Evolutionary conservation across 2,329 filamentous ascomycete species (phyloP), one percentile per base, ranked within the genome.

Genomic region (Dactylellina cionopaga): DNA sequence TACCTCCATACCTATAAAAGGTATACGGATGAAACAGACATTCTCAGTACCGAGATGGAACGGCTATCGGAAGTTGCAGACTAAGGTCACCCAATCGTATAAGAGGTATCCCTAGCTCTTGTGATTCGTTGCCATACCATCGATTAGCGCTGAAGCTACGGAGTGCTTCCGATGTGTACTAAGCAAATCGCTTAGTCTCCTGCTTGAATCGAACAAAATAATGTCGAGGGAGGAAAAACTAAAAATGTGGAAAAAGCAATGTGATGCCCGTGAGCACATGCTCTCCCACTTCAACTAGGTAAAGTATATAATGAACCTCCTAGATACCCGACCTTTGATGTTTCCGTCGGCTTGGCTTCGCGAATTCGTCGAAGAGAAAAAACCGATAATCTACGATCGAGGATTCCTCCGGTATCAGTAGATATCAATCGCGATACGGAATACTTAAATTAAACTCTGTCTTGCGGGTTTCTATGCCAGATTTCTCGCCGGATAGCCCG

Each of bases 161-260:
- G 22, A 19, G 46, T 24, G 10, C 46, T 9, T 29, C 19, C 13
- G 41, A 19, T n/a, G 9, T 22, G 4, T 47, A 24, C 9, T 47
- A n/a, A n/a, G n/a, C n/a, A n/a, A n/a, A n/a, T n/a, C 29, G 10
- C 29, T 17, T 54, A 29, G 49, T 31, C 29, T 54, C 31, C 15
- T 25, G n/a, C 27, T 19, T 10, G 22, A 41, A 55, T 7, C 29
- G 29, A 47, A 54, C 17, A 33, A 24, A 47, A 55, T 56, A 19
- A 27, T 52, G 51, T 52, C 51, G 51, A 58, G 51, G 43, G 47
- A 24, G 39, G 39, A 47, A 63, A 19, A 5, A 35, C 19, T 6
- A 46, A 19, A 31, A 35, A 49, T 22, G 37, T 51, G 49, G 29
- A 65, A 65, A 56, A 66, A 66, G 62, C 62, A 66, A 66, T 39